These are phyloP conservation scores for Sporothrix luriei DNA, from an alignment of 2,329 filamentous ascomycete genomes.

Conservation along the genomic window DNA sequence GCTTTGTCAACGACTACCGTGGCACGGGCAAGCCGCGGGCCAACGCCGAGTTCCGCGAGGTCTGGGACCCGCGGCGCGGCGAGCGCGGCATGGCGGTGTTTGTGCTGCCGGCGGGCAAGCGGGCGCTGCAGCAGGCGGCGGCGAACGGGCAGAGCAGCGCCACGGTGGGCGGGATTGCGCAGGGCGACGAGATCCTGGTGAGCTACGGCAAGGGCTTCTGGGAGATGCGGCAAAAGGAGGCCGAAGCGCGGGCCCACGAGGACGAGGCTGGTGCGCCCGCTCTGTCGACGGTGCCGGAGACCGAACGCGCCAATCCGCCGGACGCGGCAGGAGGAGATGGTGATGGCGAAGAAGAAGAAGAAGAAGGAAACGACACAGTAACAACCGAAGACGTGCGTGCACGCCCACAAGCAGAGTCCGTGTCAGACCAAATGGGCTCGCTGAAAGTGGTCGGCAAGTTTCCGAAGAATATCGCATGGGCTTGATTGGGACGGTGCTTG, in stretches of 20 bases:
- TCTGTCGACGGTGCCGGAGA: slow-evolving; percentile 10
- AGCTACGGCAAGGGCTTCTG: slow-evolving; percentile 71
- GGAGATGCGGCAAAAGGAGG: slow-evolving; percentile 51
- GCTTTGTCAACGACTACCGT: slow-evolving; percentile 69
- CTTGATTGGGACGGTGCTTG: not conserved
- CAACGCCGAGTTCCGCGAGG: slow-evolving; percentile 62
- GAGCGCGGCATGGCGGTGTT: slow-evolving; percentile 62
- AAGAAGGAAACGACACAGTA: too few relatives aligned
- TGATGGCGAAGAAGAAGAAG: too few relatives aligned
- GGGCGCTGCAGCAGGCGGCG: slow-evolving; percentile 30
- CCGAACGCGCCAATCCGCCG: not conserved
- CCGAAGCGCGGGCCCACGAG: slow-evolving; percentile 19
- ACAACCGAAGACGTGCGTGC: not conserved
- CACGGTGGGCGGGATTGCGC: slow-evolving; percentile 47
- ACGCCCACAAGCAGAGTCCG: not conserved
- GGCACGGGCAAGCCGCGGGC: slow-evolving; percentile 53
- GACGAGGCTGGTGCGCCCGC: not conserved
- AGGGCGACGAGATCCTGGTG: slow-evolving; percentile 66
- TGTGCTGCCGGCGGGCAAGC: slow-evolving; percentile 53
- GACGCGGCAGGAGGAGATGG: not conserved
- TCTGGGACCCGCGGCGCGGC: slow-evolving; percentile 56
- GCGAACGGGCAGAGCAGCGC: not conserved
- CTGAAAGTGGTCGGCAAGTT: slow-evolving; percentile 19
- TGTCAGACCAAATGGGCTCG: slow-evolving; percentile 5
- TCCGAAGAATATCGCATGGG: not conserved